Base-by-base conservation (phyloP, 2,329 filamentous ascomycete genomes). In the Dothistroma septosporum region DNA sequence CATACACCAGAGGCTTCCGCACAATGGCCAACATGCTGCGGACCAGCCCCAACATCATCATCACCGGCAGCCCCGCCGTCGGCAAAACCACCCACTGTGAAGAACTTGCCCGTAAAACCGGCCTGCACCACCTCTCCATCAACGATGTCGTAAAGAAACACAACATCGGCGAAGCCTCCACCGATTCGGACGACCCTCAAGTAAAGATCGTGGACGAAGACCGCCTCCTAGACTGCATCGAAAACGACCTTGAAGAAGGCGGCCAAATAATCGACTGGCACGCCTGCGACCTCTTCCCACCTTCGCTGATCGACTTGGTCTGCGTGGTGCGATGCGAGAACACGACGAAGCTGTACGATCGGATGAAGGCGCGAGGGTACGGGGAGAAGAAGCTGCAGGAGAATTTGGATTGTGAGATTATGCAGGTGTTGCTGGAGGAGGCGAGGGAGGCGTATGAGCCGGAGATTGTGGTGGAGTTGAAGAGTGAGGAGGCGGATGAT, bases 221-320 rank as follows among this genome's bases (percentile, higher is more conserved):
- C 73, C 69, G 92, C 87, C 79, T 99, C 33, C 83, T 99, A 22
- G 94, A 99, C 74, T 85, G 89, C 53, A 88, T 99, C 60, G 94
- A 97, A 77, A 84, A 90, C 59, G 88, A 94, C 63, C 83, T 90
- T 44, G 83, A 87, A 64, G 78, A 83, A 21, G 93, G 93, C 60
- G 94, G 94, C 21, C 90, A 86, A 75, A 86, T 99, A 68, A 89
- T 99, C 72, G 94, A 99, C 78, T 99, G 94, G 93, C 94, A 99
- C 77, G 93, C 92, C 1, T 97, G 93, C 78, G 94, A 97, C 71
- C 78, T 97, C 22, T 97, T 97, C 72, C 94, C 94, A 1, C 87
- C 89, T 73, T 89, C 89, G 72, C 95, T 92, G 91, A 89, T 99
- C 72, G 94, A 99, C 74, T 83, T 99, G 2, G 92, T 99, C 0